Percentiles rank a stretch among this genome's conserved stretches.
Evolutionary conservation across 1,284 basidiomycete species (phyloP).

Genomic region (Trametes hirsuta): DNA sequence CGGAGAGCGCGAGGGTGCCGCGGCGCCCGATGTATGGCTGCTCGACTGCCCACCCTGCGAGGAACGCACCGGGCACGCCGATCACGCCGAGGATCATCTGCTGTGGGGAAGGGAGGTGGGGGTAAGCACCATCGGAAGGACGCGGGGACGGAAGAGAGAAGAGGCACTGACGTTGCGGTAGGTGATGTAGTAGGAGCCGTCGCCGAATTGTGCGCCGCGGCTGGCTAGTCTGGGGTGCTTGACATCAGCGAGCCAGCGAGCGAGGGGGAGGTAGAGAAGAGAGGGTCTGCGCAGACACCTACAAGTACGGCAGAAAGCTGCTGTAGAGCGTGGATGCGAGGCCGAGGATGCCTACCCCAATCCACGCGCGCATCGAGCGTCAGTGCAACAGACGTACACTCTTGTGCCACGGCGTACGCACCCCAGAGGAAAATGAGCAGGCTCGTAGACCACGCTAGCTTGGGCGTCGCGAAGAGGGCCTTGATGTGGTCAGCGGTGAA

Average conservation of each 20-base stretch:
- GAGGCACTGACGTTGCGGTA: conserved; percentile 50
- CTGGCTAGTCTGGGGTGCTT: conserved; percentile 40
- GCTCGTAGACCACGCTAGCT: conserved; percentile 60
- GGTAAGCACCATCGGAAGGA: too few relatives aligned
- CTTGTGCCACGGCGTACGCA: conserved; percentile 19
- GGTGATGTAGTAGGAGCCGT: conserved; percentile 50
- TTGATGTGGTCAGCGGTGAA: conserved; percentile 49
- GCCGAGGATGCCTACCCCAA: conserved; percentile 52
- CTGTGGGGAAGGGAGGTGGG: conserved; percentile 28
- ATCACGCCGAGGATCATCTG: conserved; percentile 63
- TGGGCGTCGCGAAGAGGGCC: conserved; percentile 56
- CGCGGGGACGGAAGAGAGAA: neutral
- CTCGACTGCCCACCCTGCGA: conserved; percentile 69
- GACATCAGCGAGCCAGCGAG: neutral
- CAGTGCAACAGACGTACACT: neutral
- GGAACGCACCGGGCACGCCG: conserved; percentile 68
- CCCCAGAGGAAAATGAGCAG: conserved; percentile 61
- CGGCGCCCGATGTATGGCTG: conserved; percentile 61
- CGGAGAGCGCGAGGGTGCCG: conserved; percentile 62
- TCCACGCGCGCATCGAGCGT: neutral
- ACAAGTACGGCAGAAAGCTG: conserved; percentile 53
- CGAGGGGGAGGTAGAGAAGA: neutral
- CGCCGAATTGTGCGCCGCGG: conserved; percentile 52
- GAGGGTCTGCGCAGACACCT: conserved; percentile 19
- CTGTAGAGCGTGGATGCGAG: conserved; percentile 66